phyloP scores from a whole-genome alignment of 192 early-diverging fungal species.

The Geranomyces michiganensis region DNA sequence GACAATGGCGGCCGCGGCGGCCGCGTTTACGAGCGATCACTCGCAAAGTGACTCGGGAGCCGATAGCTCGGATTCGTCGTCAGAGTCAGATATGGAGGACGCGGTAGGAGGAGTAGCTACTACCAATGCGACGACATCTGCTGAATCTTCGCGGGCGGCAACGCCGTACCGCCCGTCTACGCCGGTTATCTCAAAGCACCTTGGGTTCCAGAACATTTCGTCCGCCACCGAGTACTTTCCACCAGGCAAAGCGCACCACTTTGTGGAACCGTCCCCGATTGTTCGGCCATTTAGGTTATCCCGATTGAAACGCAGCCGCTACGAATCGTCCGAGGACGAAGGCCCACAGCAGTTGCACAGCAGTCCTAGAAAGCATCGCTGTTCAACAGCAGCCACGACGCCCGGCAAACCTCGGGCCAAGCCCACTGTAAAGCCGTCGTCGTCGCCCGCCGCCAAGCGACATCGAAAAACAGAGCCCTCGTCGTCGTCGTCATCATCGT shows the following conservation, averaged over 20 bases:
- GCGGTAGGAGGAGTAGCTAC: too few species aligned
- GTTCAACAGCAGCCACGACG: neutral
- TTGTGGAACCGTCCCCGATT: neutral
- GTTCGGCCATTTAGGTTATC: slow-evolving; percentile 16
- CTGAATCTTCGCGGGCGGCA: neutral
- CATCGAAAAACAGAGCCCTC: neutral
- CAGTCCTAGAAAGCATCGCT: neutral
- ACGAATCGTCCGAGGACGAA: slow-evolving; percentile 17
- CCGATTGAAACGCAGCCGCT: slow-evolving; percentile 13
- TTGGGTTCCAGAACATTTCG: neutral
- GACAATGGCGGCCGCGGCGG: too few species aligned
- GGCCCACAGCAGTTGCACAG: neutral
- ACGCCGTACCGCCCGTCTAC: neutral
- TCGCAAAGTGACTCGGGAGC: neutral
- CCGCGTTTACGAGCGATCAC: neutral
- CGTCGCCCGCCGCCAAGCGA: neutral
- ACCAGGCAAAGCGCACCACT: neutral
- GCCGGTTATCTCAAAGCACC: neutral
- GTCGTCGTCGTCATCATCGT: neutral
- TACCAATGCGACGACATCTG: neutral
- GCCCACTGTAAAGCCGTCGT: neutral
- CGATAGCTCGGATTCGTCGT: slow-evolving; percentile 1
- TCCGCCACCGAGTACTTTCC: neutral
- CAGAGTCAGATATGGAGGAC: neutral
- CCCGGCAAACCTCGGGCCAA: neutral